These are phyloP conservation scores for Blastobotrys arbuscula DNA, from an alignment of 1,139 yeast genomes.

Conservation along the genomic window DNA sequence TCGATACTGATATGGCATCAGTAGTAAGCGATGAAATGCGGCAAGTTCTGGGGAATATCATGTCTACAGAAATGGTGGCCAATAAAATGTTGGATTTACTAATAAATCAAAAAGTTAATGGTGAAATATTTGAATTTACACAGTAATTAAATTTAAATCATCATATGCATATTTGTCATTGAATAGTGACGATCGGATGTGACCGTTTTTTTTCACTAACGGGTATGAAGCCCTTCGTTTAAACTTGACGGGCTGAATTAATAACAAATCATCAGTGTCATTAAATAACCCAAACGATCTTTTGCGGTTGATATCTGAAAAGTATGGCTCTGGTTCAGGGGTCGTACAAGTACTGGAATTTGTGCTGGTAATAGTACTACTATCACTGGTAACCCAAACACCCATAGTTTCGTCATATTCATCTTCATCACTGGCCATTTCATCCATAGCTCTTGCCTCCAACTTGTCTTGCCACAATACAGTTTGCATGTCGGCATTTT, in stretches of 20 bases:
- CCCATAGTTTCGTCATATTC: slow-evolving; percentile 9
- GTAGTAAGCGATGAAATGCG: slow-evolving; percentile 18
- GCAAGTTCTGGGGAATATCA: slow-evolving; percentile 25
- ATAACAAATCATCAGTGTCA: slow-evolving; percentile 1
- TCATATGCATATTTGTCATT: slow-evolving; percentile 4
- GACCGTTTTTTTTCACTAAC: neutral
- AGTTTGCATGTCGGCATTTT: slow-evolving; percentile 3
- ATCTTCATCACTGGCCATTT: slow-evolving; percentile 2
- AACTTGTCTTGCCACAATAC: slow-evolving; percentile 15
- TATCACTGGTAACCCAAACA: slow-evolving; percentile 6
- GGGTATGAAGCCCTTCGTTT: neutral
- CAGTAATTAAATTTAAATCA: slow-evolving; percentile 10
- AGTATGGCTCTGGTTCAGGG: neutral
- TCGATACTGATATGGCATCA: slow-evolving; percentile 65
- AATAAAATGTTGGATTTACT: slow-evolving; percentile 30
- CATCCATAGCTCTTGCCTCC: slow-evolving; percentile 4
- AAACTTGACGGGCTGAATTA: slow-evolving; percentile 1
- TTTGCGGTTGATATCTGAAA: neutral
- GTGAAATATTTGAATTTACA: neutral
- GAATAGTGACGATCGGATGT: neutral
- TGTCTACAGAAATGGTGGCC: slow-evolving; percentile 31
- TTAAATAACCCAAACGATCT: neutral
- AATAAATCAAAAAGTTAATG: neutral
- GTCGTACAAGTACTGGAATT: neutral
- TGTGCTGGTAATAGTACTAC: neutral